Base-by-base conservation (phyloP, 805 yeast genomes). In the Pichia ethanolica region DNA sequence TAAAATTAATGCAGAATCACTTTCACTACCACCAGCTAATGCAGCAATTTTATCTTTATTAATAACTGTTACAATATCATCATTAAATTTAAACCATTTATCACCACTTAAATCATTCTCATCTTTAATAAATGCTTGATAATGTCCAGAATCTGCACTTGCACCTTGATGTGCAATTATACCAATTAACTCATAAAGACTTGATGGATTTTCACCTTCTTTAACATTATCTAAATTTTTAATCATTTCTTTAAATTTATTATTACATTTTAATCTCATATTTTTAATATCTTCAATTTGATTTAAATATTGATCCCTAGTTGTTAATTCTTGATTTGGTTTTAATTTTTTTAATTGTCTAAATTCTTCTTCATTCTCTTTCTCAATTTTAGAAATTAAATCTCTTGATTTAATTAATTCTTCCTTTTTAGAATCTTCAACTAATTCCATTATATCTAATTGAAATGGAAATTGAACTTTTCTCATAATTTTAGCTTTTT, bases 1-100 rank as follows among this genome's bases (percentile, higher is more conserved):
- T 57, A 91, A 74, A 49, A 93, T 83, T 66, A 93, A 77, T 3
- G 99, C 99, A 60, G 93, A 82, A 67, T 93, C 99, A 58, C 96
- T 81, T 71, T 95, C 99, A 50, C 98, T 97, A 50, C 99, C 99
- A 41, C 99, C 99, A 5, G 97, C 86, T 56, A 93, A 74, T 49
- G 77, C 67, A 65, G 89, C 96, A 53, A 93, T 81, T 62, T 80
- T 88, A 46, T 89, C 93, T 61, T 81, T 85, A 53, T 75, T 80
- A n/a, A 90, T 89, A 39, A 74, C 70, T 7, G 79, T 71, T 14
- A 93, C 96, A 63, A 84, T 84, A 68, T 90, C 96, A 67, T 93
- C 99, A 65, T 93, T 89, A 70, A 88, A 93, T 67, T 83, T 83
- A 84, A 87, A 91, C 99, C 99, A 93, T 54, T 73, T 77, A 44